phyloP scores from a whole-genome alignment of 2,329 filamentous ascomycete species.

The Parastagonospora nodorum region DNA sequence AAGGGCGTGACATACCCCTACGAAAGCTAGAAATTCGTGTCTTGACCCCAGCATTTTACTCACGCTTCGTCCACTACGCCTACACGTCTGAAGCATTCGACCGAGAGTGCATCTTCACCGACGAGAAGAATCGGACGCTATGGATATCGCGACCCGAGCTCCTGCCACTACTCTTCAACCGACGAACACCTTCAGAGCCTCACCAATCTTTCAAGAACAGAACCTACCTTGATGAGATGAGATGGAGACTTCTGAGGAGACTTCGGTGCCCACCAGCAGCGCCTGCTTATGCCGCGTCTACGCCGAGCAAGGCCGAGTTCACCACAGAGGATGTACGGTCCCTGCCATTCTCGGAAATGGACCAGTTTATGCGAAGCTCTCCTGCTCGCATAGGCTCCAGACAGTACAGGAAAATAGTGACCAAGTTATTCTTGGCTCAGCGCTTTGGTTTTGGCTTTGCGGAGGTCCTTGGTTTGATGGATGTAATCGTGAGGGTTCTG shows the following conservation, averaged over 20 bases:
- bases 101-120: slow-evolving; percentile 58
- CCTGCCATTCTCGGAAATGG: slow-evolving; percentile 47
- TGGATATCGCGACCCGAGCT: slow-evolving; percentile 61
- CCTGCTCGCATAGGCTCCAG: slow-evolving; percentile 17
- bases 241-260: slow-evolving; percentile 46
- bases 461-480: slow-evolving; percentile 64
- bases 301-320: background rate
- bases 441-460: slow-evolving; percentile 46
- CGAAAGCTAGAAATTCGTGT: slow-evolving; percentile 62
- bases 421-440: slow-evolving; percentile 51
- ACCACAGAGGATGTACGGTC: slow-evolving; percentile 45
- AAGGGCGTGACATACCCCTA: slow-evolving; percentile 4
- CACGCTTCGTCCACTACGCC: slow-evolving; percentile 66
- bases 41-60: slow-evolving; percentile 70
- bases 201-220: slow-evolving; percentile 11
- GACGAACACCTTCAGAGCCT: slow-evolving; percentile 39
- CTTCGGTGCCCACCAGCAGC: slow-evolving; percentile 49
- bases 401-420: slow-evolving; percentile 45
- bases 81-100: slow-evolving; percentile 67
- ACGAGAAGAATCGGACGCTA: slow-evolving; percentile 63
- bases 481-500: slow-evolving; percentile 73
- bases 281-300: slow-evolving; percentile 41
- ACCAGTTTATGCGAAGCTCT: slow-evolving; percentile 41
- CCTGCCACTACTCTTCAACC: slow-evolving; percentile 43
- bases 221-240: slow-evolving; percentile 27